phyloP scores from a whole-genome alignment of 2,329 filamentous ascomycete genomes.

The Torrubiella hemipterigena region DNA sequence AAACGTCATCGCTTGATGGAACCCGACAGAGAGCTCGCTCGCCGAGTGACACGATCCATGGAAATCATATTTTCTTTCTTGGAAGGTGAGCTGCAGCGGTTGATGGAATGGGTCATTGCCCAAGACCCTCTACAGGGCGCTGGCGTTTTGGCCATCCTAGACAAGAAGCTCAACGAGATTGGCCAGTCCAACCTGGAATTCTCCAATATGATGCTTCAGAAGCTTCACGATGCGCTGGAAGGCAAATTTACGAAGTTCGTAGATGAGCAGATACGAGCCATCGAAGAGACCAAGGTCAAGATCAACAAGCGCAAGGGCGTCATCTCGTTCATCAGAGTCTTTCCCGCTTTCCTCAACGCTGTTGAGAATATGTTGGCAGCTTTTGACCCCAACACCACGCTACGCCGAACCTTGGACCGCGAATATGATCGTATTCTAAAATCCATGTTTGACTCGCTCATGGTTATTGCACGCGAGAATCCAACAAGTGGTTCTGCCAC shows the following conservation, averaged over 20 bases:
- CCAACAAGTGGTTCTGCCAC: slow-evolving; percentile 32
- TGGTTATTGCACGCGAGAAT: slow-evolving; percentile 75
- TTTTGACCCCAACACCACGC: slow-evolving; percentile 42
- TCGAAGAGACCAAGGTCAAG: slow-evolving; percentile 97
- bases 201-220: slow-evolving; percentile 66
- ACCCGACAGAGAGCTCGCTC: slow-evolving; percentile 76
- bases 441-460: slow-evolving; percentile 94
- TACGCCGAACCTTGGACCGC: slow-evolving; percentile 69
- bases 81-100: slow-evolving; percentile 61
- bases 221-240: slow-evolving; percentile 63
- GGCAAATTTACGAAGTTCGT: slow-evolving; percentile 77
- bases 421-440: slow-evolving; percentile 84
- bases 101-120: slow-evolving; percentile 74
- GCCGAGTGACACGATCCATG: slow-evolving; percentile 75
- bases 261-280: slow-evolving; percentile 87
- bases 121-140: slow-evolving; percentile 83
- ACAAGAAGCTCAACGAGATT: slow-evolving; percentile 66
- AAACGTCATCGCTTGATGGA: slow-evolving; percentile 69
- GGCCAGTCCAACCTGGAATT: slow-evolving; percentile 92
- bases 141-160: slow-evolving; percentile 70
- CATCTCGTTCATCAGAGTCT: slow-evolving; percentile 88
- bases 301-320: slow-evolving; percentile 97
- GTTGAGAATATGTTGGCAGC: slow-evolving; percentile 72
- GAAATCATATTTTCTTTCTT: slow-evolving; percentile 79
- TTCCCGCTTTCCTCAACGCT: slow-evolving; percentile 72